These are phyloP conservation scores for Gamarada debralockiae DNA, from an alignment of 495 filamentous ascomycete species.

Conservation along the genomic window DNA sequence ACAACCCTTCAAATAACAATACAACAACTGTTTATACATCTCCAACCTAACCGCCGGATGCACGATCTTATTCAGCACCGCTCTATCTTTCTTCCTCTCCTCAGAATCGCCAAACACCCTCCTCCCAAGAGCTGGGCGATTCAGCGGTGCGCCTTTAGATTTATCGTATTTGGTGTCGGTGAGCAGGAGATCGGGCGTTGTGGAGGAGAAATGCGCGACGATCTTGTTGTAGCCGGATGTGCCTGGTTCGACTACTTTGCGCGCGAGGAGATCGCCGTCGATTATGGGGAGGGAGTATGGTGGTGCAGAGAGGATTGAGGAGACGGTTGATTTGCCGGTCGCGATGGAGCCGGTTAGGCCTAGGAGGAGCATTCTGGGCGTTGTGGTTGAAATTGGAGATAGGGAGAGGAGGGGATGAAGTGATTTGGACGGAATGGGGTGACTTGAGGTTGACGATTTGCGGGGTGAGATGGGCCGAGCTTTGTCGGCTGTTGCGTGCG, in stretches of 20 bases:
- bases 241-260: slow-evolving; percentile 87
- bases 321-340: slow-evolving; percentile 97
- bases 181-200: slow-evolving; percentile 79
- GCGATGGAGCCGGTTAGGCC: slow-evolving; percentile 97
- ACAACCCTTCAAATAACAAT: slow-evolving; percentile 62
- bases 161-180: slow-evolving; percentile 34
- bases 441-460: too few species aligned
- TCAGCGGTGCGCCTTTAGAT: slow-evolving; percentile 63
- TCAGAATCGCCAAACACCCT: slow-evolving; percentile 76
- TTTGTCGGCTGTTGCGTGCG: slow-evolving; percentile 3
- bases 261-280: slow-evolving; percentile 90
- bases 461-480: neutral
- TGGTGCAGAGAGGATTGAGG: slow-evolving; percentile 67
- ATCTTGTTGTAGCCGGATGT: slow-evolving; percentile 71
- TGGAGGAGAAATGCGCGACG: slow-evolving; percentile 70
- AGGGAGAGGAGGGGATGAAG: neutral
- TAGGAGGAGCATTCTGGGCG: slow-evolving; percentile 74
- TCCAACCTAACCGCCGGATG: slow-evolving; percentile 80
- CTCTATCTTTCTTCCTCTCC: slow-evolving; percentile 60
- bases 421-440: neutral
- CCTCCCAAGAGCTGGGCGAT: slow-evolving; percentile 79
- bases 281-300: slow-evolving; percentile 89
- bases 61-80: slow-evolving; percentile 80
- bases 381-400: neutral
- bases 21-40: slow-evolving; percentile 64